phyloP scores from a whole-genome alignment of 306 rosid genomes.

The Aeschynomene evenia region DNA sequence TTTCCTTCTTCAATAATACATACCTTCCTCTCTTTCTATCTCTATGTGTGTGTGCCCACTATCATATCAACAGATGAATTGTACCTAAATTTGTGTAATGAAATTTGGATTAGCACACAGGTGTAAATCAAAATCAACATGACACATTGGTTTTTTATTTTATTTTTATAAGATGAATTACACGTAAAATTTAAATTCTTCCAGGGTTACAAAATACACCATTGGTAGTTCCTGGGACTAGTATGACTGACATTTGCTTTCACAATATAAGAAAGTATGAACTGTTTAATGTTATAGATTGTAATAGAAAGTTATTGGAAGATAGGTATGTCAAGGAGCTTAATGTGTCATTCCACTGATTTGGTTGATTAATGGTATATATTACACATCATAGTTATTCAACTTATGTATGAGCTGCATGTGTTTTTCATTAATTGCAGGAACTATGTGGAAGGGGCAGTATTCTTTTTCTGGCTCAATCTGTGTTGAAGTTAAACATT shows the following conservation, averaged over 20 bases:
- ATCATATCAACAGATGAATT: conserved; percentile 15
- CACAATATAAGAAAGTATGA: background rate
- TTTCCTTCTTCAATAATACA: no score
- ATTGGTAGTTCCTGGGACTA: background rate
- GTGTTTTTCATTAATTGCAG: conserved; percentile 43
- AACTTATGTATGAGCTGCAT: conserved; percentile 4
- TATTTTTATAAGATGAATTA: no score
- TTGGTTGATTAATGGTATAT: conserved; percentile 14
- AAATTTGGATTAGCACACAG: conserved; percentile 2
- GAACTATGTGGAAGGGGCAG: conserved; percentile 84
- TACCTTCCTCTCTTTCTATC: no score
- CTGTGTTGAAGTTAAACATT: conserved; percentile 61
- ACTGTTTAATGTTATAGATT: background rate
- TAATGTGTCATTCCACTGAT: conserved; percentile 11
- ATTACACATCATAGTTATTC: conserved; percentile 8
- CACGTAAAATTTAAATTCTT: conserved; percentile 1
- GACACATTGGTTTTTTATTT: no score
- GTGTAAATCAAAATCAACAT: no score
- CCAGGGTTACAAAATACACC: background rate
- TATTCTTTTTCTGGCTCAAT: conserved; percentile 70
- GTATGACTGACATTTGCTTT: background rate
- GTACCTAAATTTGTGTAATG: conserved; percentile 12
- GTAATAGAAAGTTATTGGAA: no score
- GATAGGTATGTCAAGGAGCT: background rate
- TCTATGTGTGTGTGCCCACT: no score